Percentiles rank a stretch among this genome's conserved stretches.
Conservation (phyloP, 805 yeast species). For the Alloascoidea africana region DNA sequence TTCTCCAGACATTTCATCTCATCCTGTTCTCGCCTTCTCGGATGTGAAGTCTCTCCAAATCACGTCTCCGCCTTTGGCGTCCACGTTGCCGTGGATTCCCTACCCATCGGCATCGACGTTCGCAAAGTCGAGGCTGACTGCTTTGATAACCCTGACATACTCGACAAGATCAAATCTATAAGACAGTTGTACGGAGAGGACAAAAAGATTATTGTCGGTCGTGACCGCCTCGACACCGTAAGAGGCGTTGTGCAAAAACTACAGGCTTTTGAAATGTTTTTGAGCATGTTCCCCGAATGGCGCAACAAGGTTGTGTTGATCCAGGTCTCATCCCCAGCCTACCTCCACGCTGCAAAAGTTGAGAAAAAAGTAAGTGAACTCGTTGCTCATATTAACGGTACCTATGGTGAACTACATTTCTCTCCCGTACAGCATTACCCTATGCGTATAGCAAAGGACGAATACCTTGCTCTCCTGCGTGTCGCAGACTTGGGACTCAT, state of each 20-base stretch:
- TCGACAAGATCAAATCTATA: slow-evolving; percentile 46
- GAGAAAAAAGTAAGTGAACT: slow-evolving; percentile 78
- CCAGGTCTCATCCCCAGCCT: slow-evolving; percentile 81
- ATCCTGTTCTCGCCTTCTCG: slow-evolving; percentile 77
- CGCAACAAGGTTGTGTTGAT: slow-evolving; percentile 71
- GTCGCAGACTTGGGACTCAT: slow-evolving; percentile 84
- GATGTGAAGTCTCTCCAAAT: slow-evolving; percentile 40
- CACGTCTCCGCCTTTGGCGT: slow-evolving; percentile 62
- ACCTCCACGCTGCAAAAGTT: slow-evolving; percentile 38
- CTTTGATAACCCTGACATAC: slow-evolving; percentile 19
- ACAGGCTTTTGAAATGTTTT: slow-evolving; percentile 77
- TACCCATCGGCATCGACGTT: slow-evolving; percentile 87
- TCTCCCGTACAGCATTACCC: slow-evolving; percentile 90
- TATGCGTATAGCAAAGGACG: slow-evolving; percentile 75
- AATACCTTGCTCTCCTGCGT: slow-evolving; percentile 74
- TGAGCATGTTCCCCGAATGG: slow-evolving; percentile 91
- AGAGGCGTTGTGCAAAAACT: slow-evolving; percentile 90
- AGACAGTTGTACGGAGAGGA: slow-evolving; percentile 23
- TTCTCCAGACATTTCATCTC: slow-evolving; percentile 86
- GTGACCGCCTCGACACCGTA: slow-evolving; percentile 84
- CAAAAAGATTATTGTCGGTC: slow-evolving; percentile 70
- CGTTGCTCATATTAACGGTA: slow-evolving; percentile 68
- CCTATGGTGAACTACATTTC: slow-evolving; percentile 67
- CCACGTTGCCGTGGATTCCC: slow-evolving; percentile 52
- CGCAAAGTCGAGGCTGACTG: slow-evolving; percentile 50